phyloP scores from a whole-genome alignment of 2,329 filamentous ascomycete species.

The Daldinia sp. region DNA sequence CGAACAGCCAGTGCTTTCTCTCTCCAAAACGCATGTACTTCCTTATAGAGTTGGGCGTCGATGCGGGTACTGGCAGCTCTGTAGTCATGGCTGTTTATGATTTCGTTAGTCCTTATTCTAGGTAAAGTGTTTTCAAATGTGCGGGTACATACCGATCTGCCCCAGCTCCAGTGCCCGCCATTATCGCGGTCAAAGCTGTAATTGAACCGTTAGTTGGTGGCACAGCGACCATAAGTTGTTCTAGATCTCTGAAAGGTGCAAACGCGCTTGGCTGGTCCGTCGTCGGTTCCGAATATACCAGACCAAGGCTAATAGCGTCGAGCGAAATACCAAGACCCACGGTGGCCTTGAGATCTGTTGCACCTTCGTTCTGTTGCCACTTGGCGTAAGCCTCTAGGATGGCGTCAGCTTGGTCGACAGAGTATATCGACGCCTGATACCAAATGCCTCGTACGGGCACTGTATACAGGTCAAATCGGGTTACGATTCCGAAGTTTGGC shows the following conservation, averaged over 20 bases:
- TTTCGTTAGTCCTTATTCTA: constrained; percentile 5
- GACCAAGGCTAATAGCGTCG: constrained; percentile 30
- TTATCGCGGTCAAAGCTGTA: constrained; percentile 8
- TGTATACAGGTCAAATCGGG: constrained; percentile 52
- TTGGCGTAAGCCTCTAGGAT: constrained; percentile 48
- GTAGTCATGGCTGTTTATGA: constrained; percentile 47
- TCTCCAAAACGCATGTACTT: constrained; percentile 46
- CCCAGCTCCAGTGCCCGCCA: not conserved
- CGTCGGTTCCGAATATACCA: constrained; percentile 45
- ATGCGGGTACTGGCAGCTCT: constrained; percentile 35
- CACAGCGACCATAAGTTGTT: constrained; percentile 16
- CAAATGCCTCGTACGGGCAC: constrained; percentile 46
- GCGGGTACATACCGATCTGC: not conserved
- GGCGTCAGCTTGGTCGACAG: constrained; percentile 36
- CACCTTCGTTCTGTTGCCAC: constrained; percentile 47
- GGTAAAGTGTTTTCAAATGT: too few species aligned
- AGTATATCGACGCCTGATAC: constrained; percentile 41
- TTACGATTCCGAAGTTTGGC: constrained; percentile 60
- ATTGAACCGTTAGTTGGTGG: constrained; percentile 12
- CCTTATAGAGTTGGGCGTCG: constrained; percentile 47
- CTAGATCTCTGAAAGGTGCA: constrained; percentile 42
- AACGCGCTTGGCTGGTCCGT: constrained; percentile 38
- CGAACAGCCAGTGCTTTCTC: constrained; percentile 30
- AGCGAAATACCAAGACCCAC: constrained; percentile 39
- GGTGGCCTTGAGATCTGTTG: constrained; percentile 43